These are phyloP conservation scores for Clitopilus hobsonii DNA, from an alignment of 768 basidiomycete genomes.

Conservation along the genomic window DNA sequence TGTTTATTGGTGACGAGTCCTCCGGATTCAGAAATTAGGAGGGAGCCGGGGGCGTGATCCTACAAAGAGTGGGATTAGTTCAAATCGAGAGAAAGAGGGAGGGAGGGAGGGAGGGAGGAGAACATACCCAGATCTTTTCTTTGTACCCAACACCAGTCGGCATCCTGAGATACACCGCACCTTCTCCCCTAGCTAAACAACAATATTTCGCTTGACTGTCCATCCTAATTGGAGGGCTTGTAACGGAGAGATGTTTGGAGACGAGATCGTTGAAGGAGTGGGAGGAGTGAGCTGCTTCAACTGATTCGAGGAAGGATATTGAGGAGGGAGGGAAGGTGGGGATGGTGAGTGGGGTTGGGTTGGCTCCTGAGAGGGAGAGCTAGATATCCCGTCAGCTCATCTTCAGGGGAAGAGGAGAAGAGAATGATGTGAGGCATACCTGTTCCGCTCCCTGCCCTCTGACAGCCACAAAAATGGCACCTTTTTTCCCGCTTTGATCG, in stretches of 20 bases:
- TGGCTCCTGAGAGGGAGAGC: constrained; percentile 48
- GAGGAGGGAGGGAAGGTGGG: constrained; percentile 39
- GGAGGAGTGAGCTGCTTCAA: constrained; percentile 90
- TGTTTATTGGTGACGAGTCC: constrained; percentile 84
- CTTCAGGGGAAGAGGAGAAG: no score
- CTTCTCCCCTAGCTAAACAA: constrained; percentile 81
- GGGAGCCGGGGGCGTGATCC: constrained; percentile 87
- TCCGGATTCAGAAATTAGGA: constrained; percentile 87
- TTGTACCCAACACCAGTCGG: constrained; percentile 73
- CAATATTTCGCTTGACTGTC: constrained; percentile 97
- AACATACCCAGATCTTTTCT: constrained; percentile 93
- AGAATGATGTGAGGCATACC: constrained; percentile 37
- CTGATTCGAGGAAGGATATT: constrained; percentile 82
- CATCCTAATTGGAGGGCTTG: constrained; percentile 71
- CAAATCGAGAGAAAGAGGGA: not conserved
- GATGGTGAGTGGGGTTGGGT: constrained; percentile 50
- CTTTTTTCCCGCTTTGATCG: constrained; percentile 42
- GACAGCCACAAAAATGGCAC: constrained; percentile 85
- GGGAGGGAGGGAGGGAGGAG: not conserved
- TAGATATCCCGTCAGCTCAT: no score
- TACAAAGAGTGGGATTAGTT: constrained; percentile 19
- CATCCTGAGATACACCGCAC: constrained; percentile 76
- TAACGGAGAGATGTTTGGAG: constrained; percentile 60
- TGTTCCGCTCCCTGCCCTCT: constrained; percentile 81
- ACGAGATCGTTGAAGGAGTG: constrained; percentile 79